Evolutionary conservation across 23 red algal genomes (phyloP).

Genomic region (Agarophyton chilense): DNA sequence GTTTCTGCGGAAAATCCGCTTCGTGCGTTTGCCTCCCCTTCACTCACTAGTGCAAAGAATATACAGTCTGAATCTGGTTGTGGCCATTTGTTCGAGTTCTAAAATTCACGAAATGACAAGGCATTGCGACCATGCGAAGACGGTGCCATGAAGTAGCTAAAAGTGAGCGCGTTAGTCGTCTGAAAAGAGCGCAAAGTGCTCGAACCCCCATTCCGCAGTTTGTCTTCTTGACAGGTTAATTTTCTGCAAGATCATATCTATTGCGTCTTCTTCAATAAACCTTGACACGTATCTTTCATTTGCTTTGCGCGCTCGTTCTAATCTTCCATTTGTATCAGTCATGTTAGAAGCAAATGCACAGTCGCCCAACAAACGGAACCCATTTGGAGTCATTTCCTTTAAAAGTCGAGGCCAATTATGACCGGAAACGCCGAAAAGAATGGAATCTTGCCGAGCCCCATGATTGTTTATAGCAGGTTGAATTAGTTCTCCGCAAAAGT

Average conservation of each 20-base stretch:
- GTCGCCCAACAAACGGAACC: neutral
- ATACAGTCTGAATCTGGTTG: neutral
- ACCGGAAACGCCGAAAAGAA: neutral
- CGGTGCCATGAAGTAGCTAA: too few species aligned
- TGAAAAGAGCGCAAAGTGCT: too few species aligned
- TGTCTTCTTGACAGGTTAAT: too few species aligned
- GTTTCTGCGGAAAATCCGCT: neutral
- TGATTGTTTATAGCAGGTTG: slow-evolving; percentile 23
- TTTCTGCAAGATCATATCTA: too few species aligned
- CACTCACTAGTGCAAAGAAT: neutral
- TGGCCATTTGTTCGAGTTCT: neutral
- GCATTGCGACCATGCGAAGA: neutral
- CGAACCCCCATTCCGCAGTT: too few species aligned
- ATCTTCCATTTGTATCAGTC: neutral
- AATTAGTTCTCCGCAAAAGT: slow-evolving; percentile 19
- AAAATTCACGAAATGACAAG: neutral
- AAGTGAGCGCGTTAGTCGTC: too few species aligned
- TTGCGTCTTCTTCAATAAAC: too few species aligned
- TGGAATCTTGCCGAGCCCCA: neutral
- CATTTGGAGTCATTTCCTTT: neutral
- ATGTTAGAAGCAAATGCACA: neutral
- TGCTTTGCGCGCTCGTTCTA: too few species aligned
- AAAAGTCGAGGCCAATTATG: neutral
- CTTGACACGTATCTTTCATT: too few species aligned
- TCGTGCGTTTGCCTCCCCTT: neutral